Evolutionary conservation across 2,329 filamentous ascomycete species (phyloP).

Genomic region (Chalara sp.): DNA sequence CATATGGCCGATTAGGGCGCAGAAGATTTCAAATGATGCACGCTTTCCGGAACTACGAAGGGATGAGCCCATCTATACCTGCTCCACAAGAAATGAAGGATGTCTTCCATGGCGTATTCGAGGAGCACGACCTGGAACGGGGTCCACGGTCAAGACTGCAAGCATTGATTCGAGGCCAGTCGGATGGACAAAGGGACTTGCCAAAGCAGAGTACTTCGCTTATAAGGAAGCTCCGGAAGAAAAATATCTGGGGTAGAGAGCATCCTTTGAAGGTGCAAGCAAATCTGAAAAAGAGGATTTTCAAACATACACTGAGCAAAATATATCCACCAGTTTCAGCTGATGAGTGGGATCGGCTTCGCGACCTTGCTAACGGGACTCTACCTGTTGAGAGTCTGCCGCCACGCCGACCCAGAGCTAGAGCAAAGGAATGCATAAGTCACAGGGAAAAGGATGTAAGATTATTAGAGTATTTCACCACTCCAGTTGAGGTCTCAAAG

Average conservation of each 20-base stretch:
- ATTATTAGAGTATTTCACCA: constrained; percentile 6
- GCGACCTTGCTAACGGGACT: constrained; percentile 34
- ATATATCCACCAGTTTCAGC: constrained; percentile 47
- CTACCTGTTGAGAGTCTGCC: constrained; percentile 9
- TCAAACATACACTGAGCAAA: constrained; percentile 37
- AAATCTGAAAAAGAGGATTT: constrained; percentile 42
- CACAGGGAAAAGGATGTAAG: neutral
- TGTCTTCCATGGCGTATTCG: constrained; percentile 9
- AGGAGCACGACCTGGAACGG: neutral
- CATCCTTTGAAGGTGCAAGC: constrained; percentile 32
- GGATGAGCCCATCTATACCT: constrained; percentile 28
- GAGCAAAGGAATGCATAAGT: neutral
- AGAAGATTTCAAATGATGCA: constrained; percentile 42
- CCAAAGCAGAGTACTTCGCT: constrained; percentile 9
- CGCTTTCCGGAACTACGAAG: constrained; percentile 27
- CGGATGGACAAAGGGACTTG: constrained; percentile 8
- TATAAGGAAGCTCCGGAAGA: constrained; percentile 29
- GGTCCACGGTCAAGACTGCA: constrained; percentile 13
- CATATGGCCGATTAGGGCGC: constrained; percentile 47
- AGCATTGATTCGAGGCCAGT: constrained; percentile 19
- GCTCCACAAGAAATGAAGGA: constrained; percentile 35
- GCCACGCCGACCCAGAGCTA: constrained; percentile 16
- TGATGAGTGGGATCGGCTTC: constrained; percentile 50
- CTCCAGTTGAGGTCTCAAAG: constrained; percentile 3
- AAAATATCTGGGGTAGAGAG: constrained; percentile 44